phyloP scores from a whole-genome alignment of 2,329 filamentous ascomycete genomes.

The Exophiala calicioides region DNA sequence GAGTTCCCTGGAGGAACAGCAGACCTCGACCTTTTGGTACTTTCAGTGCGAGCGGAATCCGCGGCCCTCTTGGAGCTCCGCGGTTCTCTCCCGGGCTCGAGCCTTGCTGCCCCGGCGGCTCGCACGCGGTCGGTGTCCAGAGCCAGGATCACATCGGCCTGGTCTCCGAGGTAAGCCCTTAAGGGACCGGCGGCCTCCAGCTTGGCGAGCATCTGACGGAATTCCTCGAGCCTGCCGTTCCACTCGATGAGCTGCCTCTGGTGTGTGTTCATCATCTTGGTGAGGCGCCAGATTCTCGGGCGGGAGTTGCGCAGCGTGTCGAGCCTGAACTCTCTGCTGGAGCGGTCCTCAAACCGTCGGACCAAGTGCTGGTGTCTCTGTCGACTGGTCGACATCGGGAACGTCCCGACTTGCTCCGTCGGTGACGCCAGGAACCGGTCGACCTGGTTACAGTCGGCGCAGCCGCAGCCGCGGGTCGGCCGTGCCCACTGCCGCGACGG shows the following conservation, averaged over 20 bases:
- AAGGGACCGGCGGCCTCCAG: not conserved
- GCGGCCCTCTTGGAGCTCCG: not conserved
- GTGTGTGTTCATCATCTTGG: constrained; percentile 5
- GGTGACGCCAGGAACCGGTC: constrained; percentile 6
- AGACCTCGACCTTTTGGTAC: constrained; percentile 1
- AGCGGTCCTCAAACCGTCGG: not conserved
- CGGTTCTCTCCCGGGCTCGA: not conserved
- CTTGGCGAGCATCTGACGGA: not conserved
- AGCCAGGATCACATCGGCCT: not conserved
- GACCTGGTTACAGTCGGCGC: constrained; percentile 4
- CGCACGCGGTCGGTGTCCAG: not conserved
- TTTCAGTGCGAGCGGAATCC: not conserved
- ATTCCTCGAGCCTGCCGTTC: constrained; percentile 1
- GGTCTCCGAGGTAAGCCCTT: not conserved
- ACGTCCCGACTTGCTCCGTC: constrained; percentile 1
- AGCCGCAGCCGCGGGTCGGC: not conserved
- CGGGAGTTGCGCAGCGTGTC: constrained; percentile 4
- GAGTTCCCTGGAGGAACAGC: not conserved
- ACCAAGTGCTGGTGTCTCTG: constrained; percentile 4
- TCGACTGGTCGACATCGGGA: constrained; percentile 5
- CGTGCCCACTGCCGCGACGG: not conserved
- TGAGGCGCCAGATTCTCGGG: constrained; percentile 12
- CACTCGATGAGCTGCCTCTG: not conserved
- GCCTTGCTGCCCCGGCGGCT: not conserved
- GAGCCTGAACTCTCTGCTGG: constrained; percentile 2